Base-by-base conservation (phyloP, 208 protist genomes). In the Leptomonas seymouri region DNA sequence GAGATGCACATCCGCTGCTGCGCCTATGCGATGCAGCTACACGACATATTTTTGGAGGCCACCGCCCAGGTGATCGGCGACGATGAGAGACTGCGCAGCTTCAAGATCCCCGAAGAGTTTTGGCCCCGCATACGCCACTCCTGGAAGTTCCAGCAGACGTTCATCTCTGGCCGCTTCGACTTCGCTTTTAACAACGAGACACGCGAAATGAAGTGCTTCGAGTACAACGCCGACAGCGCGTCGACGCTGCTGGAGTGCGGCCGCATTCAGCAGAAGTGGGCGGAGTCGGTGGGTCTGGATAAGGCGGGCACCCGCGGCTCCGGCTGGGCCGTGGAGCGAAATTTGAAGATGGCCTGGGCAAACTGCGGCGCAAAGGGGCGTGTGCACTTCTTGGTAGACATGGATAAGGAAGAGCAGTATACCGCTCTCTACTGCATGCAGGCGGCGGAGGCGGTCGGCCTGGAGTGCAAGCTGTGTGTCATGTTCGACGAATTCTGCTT, bases 201-300 rank as follows among this genome's bases (percentile, higher is more conserved):
- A 18, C 66, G 87, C 25, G 25, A 68, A 30, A 81, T 97, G 71
- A 97, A 97, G 78, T 93, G 88, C 65, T 95, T 95, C 68, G 93
- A 97, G 80, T 97, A 97, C 84, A 97, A 97, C 78, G 93, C 93
- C 8, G 93, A 97, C 64, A 97, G 93, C 76, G 90, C 93, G 23
- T 91, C 88, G 7, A 93, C 88, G 56, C 74, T 97, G 56, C 72
- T 97, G 50, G 93, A 97, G 73, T 94, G 90, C 68, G 93, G 79
- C 42, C 81, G 79, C 55, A 91, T 97, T 70, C 93, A 97, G 74
- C 64, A 88, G 55, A 95, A 97, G 77, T 97, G 93, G 90, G 90
- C 85, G 12, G 57, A 87, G 45, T 84, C 78, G 21, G 76, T 94
- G 41, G 90, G 89, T n/a, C 45, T 97, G 48, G 70, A 78, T 48